These are phyloP conservation scores for Erythrophleum fordii DNA, from an alignment of 306 rosid species.

Conservation along the genomic window DNA sequence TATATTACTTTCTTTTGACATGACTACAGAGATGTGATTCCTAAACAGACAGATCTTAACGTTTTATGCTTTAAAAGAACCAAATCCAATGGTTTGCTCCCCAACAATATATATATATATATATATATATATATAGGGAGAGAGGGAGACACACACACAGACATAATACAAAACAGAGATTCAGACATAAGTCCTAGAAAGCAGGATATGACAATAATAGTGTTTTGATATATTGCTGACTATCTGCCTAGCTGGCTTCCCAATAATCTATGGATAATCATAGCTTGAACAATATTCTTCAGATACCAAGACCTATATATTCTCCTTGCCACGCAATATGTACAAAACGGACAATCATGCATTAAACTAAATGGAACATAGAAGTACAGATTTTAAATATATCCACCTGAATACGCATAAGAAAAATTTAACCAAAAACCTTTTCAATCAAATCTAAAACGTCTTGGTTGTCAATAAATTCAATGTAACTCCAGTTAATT, in stretches of 20 bases:
- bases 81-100: too few species aligned
- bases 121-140: too few species aligned
- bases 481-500: conserved; percentile 99
- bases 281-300: conserved; percentile 23
- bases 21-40: neutral
- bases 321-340: conserved; percentile 27
- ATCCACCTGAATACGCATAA: conserved; percentile 14
- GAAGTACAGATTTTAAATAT: neutral
- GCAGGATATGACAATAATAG: conserved; percentile 29
- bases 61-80: conserved; percentile 7
- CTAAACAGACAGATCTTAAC: conserved; percentile 4
- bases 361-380: neutral
- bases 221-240: conserved; percentile 20
- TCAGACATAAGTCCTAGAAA: conserved; percentile 2
- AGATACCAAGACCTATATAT: conserved; percentile 8
- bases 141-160: neutral
- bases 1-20: conserved; percentile 18
- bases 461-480: conserved; percentile 97
- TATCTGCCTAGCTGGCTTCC: neutral
- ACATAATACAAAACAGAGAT: neutral
- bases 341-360: conserved; percentile 33
- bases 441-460: conserved; percentile 97
- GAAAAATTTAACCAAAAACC: conserved; percentile 49
- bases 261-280: neutral
- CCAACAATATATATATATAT: neutral